Evolutionary conservation across 2,329 filamentous ascomycete species (phyloP).

Genomic region (Aspergillus brasiliensis): DNA sequence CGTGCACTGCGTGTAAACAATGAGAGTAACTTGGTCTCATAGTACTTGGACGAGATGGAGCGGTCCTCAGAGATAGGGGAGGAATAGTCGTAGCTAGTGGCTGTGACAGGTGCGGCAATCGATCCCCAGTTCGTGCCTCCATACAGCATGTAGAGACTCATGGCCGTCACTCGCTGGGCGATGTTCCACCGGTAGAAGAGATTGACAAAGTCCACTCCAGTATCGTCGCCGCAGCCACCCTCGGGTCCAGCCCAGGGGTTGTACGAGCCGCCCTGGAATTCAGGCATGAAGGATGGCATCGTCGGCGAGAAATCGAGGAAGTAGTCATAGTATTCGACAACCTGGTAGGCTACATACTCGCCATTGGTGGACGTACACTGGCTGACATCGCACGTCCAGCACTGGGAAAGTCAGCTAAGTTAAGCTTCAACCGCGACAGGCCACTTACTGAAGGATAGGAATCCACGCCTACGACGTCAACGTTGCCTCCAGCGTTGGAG

Average conservation of each 20-base stretch:
- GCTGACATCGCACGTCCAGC: constrained; percentile 65
- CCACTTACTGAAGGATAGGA: constrained; percentile 54
- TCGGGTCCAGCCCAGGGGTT: constrained; percentile 64
- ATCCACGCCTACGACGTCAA: constrained; percentile 33
- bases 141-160: constrained; percentile 66
- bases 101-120: constrained; percentile 59
- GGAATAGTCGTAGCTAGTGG: constrained; percentile 65
- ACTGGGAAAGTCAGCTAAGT: constrained; percentile 57
- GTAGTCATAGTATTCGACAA: constrained; percentile 51
- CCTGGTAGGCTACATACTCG: constrained; percentile 58
- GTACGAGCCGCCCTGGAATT: constrained; percentile 63
- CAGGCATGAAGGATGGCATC: constrained; percentile 57
- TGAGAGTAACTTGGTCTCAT: constrained; percentile 64
- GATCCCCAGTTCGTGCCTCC: constrained; percentile 67
- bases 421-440: constrained; percentile 19
- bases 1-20: constrained; percentile 61
- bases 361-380: constrained; percentile 64
- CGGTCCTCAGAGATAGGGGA: constrained; percentile 63
- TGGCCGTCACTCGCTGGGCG: constrained; percentile 60
- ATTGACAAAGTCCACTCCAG: constrained; percentile 62
- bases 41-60: constrained; percentile 61
- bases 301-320: constrained; percentile 48
- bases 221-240: constrained; percentile 57
- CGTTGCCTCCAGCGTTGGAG: constrained; percentile 54
- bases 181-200: constrained; percentile 66